Evolutionary conservation across 768 basidiomycete genomes (phyloP).

Genomic region (Trametes sanguinea): DNA sequence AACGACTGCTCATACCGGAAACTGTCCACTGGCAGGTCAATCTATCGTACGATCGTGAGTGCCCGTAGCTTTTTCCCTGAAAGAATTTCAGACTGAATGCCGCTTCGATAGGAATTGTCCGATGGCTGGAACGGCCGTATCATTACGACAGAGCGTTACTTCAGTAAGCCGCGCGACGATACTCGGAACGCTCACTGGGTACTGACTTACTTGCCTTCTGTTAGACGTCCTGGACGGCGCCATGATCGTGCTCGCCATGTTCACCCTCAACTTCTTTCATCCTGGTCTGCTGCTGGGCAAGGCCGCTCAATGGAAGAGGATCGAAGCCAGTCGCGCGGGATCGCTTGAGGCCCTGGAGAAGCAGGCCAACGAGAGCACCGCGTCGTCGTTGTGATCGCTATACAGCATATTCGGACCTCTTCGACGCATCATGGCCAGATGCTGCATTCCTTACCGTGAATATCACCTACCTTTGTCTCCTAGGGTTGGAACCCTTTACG

Average conservation of each 20-base stretch:
- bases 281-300: conserved; percentile 43
- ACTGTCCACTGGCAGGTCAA: conserved; percentile 34
- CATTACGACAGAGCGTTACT: conserved; percentile 49
- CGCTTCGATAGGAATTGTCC: conserved; percentile 37
- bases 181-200: not conserved
- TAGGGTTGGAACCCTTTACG: too few relatives aligned
- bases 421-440: too few relatives aligned
- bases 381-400: not conserved
- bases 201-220: not conserved
- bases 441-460: too few relatives aligned
- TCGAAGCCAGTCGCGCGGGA: conserved; percentile 4
- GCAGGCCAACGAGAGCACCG: not conserved
- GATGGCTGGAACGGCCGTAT: conserved; percentile 55
- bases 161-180: conserved; percentile 39
- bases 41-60: conserved; percentile 48
- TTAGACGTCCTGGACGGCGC: conserved; percentile 53
- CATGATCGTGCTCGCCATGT: conserved; percentile 50
- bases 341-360: not conserved
- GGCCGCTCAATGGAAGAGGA: conserved; percentile 14
- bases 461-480: too few relatives aligned
- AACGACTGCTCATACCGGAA: not conserved
- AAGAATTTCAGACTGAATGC: not conserved
- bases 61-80: not conserved
- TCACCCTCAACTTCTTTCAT: conserved; percentile 46
- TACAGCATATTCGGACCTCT: too few relatives aligned